Base-by-base conservation (phyloP, 2,329 filamentous ascomycete species). In the Celoporthe dispersa region DNA sequence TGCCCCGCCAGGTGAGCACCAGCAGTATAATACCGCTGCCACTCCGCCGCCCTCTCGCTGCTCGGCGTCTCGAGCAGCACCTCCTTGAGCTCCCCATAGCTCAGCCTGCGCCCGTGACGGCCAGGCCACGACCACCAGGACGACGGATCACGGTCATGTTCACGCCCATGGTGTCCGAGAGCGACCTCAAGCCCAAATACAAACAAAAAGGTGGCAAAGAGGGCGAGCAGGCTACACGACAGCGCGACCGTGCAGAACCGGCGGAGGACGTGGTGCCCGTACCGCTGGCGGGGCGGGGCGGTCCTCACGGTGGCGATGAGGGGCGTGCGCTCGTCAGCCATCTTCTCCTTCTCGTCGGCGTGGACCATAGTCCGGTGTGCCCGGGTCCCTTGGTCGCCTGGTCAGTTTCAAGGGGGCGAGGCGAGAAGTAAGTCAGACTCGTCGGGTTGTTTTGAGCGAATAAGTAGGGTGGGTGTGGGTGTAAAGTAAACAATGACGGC, bases 1-100 rank as follows among this genome's bases (percentile, higher is more conserved):
- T 91, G 90, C 28, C 93, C 92, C 0, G 91, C 92, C 64, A 95
- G 81, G 80, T 95, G 93, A 25, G 91, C 86, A 0, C 93, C 93
- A 0, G 90, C 83, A 0, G 92, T 92, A 76, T 95, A 95, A 78
- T 94, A 95, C 72, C 84, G 84, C 79, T 90, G 93, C 92, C 92
- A 94, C 80, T 93, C 88, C 73, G 87, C 84, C 11, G 87, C 87
- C 73, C 84, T 85, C 62, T 86, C 81, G 39, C 84, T 82, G 68
- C 84, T 85, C 6, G 89, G 89, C 0, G 88, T 90, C 37, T 87
- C 83, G 59, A 90, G 80, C 51, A 91, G 78, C 39, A 91, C 86
- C 7, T 80, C 75, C 72, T 85, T 81, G n/a, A 91, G 81, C 73
- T 89, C 81, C 48, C 85, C 82, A 70, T 85, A 85, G 35, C 76